These are phyloP conservation scores for Parsonsia alboflavescens DNA, from an alignment of 257 asterid species.

Conservation along the genomic window DNA sequence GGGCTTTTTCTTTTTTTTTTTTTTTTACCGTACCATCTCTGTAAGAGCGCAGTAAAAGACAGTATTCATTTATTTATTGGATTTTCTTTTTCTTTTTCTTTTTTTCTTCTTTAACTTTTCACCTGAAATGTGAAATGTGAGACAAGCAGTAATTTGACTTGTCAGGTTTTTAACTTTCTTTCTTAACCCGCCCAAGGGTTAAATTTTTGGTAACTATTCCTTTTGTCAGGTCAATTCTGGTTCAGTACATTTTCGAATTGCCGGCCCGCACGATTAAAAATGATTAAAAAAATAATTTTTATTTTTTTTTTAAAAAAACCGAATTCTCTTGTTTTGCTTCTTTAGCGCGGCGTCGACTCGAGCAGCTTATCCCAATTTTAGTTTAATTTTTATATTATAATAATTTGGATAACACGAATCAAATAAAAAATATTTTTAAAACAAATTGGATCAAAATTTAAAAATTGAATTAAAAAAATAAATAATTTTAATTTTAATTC, in stretches of 20 bases:
- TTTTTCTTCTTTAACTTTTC: too few species aligned
- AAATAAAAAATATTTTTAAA: too few species aligned
- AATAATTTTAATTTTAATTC: too few species aligned
- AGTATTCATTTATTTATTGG: neutral
- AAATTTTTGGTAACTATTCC: neutral
- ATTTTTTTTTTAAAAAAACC: too few species aligned
- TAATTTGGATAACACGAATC: too few species aligned
- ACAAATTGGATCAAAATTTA: too few species aligned
- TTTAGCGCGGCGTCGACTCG: neutral
- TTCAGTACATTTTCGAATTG: neutral
- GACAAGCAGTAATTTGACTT: slow-evolving; percentile 9
- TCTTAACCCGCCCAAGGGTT: neutral
- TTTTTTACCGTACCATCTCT: neutral
- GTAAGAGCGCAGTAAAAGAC: too few species aligned
- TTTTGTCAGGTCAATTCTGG: slow-evolving; percentile 6
- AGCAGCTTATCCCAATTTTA: neutral
- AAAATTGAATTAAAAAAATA: too few species aligned
- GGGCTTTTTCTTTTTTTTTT: neutral
- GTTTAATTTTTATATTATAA: too few species aligned
- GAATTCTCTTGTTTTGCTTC: neutral
- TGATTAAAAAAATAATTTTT: too few species aligned
- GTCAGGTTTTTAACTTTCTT: neutral
- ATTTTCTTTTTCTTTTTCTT: too few species aligned
- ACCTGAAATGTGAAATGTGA: neutral
- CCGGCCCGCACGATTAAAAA: too few species aligned